Conservation (phyloP, 495 filamentous ascomycete genomes). For the Cryomyces minteri region DNA sequence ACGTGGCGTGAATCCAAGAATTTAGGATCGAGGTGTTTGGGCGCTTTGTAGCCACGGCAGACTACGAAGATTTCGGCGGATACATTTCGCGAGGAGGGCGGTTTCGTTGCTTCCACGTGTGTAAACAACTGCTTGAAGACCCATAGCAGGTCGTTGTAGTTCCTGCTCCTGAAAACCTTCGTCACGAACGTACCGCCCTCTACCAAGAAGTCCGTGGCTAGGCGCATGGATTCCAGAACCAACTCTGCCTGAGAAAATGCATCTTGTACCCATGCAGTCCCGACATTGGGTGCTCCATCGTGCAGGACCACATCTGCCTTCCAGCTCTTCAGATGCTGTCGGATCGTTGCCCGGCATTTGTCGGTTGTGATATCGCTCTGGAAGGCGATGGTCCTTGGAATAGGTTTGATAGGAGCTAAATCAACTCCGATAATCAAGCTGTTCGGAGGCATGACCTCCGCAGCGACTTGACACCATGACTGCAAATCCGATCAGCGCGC, state of each 20-base stretch:
- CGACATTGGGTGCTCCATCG: constrained; percentile 95
- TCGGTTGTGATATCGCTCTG: constrained; percentile 97
- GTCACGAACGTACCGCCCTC: constrained; percentile 92
- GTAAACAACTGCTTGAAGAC: constrained; percentile 93
- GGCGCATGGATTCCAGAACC: constrained; percentile 75
- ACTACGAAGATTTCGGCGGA: constrained; percentile 98
- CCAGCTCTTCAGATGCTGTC: constrained; percentile 86
- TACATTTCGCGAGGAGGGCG: constrained; percentile 85
- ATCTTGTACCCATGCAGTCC: constrained; percentile 96
- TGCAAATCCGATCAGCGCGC: constrained; percentile 4
- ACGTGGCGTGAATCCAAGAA: constrained; percentile 83
- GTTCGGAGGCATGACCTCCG: constrained; percentile 81
- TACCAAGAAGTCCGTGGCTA: constrained; percentile 82
- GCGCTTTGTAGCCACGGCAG: constrained; percentile 83
- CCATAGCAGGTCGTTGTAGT: constrained; percentile 93
- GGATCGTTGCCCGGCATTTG: constrained; percentile 83
- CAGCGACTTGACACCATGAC: constrained; percentile 97
- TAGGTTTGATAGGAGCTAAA: constrained; percentile 87
- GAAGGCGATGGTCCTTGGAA: constrained; percentile 83
- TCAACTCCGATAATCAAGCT: constrained; percentile 91
- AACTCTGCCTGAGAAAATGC: constrained; percentile 95
- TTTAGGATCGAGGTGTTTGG: constrained; percentile 78
- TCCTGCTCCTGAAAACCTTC: constrained; percentile 94
- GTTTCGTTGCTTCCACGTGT: constrained; percentile 93
- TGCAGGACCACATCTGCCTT: constrained; percentile 96